Conservation (phyloP, 2,329 filamentous ascomycete genomes). For the Nothophaeocryptopus gaeumannii region DNA sequence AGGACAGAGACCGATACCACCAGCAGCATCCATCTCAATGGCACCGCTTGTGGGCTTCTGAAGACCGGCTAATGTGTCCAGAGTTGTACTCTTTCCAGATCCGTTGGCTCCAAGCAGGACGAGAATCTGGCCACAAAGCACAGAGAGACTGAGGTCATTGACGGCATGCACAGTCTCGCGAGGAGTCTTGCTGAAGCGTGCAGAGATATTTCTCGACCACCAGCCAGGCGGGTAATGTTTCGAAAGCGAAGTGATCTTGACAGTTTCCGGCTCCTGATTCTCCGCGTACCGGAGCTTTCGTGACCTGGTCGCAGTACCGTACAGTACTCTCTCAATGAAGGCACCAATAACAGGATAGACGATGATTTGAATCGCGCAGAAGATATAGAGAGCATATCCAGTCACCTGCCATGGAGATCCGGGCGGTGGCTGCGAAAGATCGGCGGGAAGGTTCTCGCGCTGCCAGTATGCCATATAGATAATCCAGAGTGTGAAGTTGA, state of each 20-base stretch:
- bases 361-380: conserved; percentile 73
- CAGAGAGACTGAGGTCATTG: conserved; percentile 66
- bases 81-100: conserved; percentile 81
- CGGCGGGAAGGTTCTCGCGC: conserved; percentile 55
- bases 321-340: conserved; percentile 68
- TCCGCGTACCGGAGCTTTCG: conserved; percentile 41
- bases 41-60: conserved; percentile 70
- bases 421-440: conserved; percentile 63
- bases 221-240: conserved; percentile 72
- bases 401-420: conserved; percentile 59
- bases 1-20: conserved; percentile 78
- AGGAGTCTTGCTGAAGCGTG: conserved; percentile 47
- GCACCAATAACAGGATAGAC: conserved; percentile 74
- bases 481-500: conserved; percentile 85
- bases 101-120: conserved; percentile 85
- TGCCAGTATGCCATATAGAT: conserved; percentile 76
- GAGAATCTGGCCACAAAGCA: conserved; percentile 76
- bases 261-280: conserved; percentile 47
- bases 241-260: conserved; percentile 69
- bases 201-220: conserved; percentile 50
- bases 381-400: conserved; percentile 73
- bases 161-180: conserved; percentile 76
- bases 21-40: conserved; percentile 72
- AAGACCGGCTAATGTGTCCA: conserved; percentile 80
- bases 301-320: conserved; percentile 66